A percentile compares a stretch with the other conserved stretches of the same genome.
Conservation (phyloP, 2,329 filamentous ascomycete genomes). For the Tolypocladium cylindrosporum region DNA sequence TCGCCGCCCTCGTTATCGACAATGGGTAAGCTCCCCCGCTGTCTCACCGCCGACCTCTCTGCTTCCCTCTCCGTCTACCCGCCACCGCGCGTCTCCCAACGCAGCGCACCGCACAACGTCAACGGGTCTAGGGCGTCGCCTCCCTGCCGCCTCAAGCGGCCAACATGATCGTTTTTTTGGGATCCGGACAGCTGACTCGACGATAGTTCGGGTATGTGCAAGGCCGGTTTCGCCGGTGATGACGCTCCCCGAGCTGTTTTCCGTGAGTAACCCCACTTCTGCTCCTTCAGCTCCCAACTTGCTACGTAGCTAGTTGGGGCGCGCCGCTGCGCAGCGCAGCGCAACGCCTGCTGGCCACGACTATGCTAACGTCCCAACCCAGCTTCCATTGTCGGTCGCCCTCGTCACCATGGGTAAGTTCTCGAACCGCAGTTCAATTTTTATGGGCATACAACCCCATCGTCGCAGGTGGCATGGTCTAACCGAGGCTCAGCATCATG, state of each 20-base stretch:
- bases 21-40: constrained; percentile 82
- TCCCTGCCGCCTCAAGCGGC: neutral
- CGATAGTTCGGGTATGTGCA: constrained; percentile 98
- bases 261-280: constrained; percentile 62
- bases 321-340: constrained; percentile 5
- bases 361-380: constrained; percentile 25
- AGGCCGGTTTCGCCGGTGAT: constrained; percentile 99
- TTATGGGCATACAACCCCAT: neutral
- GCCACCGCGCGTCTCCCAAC: neutral
- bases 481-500: constrained; percentile 70
- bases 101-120: neutral
- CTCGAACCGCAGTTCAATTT: neutral
- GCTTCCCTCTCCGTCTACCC: constrained; percentile 8
- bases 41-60: constrained; percentile 24
- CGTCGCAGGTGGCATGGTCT: constrained; percentile 3
- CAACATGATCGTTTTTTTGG: neutral
- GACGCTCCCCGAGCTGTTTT: constrained; percentile 99
- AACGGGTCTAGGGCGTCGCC: neutral
- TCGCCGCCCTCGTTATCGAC: constrained; percentile 99
- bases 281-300: constrained; percentile 9
- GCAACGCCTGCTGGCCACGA: constrained; percentile 1
- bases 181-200: constrained; percentile 26
- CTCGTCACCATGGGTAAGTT: constrained; percentile 98
- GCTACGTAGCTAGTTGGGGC: constrained; percentile 6
- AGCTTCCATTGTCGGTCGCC: constrained; percentile 99